Conservation (phyloP, 768 basidiomycete genomes). For the Atractiella rhizophila region DNA sequence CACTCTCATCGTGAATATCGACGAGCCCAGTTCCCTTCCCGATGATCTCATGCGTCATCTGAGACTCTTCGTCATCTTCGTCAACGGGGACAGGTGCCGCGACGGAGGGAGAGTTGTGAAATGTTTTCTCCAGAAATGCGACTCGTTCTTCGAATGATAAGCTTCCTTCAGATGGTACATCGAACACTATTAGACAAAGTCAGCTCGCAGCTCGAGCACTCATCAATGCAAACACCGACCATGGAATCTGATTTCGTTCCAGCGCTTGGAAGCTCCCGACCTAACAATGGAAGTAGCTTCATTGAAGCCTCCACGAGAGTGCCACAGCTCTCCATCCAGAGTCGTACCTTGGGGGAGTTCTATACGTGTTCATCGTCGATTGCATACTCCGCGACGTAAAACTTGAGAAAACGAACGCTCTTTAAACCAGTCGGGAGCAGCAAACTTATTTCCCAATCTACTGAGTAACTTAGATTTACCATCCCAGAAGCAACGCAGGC, state of each 20-base stretch:
- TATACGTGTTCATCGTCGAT: not conserved
- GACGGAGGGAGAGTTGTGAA: not conserved
- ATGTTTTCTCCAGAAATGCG: not conserved
- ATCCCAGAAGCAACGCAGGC: conserved; percentile 13
- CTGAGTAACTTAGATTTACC: conserved; percentile 7
- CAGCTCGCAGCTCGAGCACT: not conserved
- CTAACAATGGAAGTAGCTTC: conserved; percentile 11
- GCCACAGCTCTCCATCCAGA: conserved; percentile 16
- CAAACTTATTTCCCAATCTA: conserved; percentile 9
- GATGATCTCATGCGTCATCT: too few species aligned
- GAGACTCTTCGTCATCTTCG: not conserved
- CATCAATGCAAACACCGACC: not conserved
- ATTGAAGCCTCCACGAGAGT: conserved; percentile 10
- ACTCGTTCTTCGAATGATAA: conserved; percentile 10
- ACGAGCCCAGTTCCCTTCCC: not conserved
- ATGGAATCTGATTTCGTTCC: conserved; percentile 9
- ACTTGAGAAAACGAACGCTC: not conserved
- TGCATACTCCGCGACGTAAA: not conserved
- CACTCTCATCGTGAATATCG: not conserved
- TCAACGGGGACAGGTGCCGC: not conserved
- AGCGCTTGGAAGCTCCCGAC: not conserved
- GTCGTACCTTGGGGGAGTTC: conserved; percentile 8
- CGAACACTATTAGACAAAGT: conserved; percentile 9
- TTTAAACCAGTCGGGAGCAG: conserved; percentile 8
- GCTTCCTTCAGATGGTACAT: conserved; percentile 7